Evolutionary conservation across 2,329 filamentous ascomycete species (phyloP).

Genomic region (Colletotrichum siamense): DNA sequence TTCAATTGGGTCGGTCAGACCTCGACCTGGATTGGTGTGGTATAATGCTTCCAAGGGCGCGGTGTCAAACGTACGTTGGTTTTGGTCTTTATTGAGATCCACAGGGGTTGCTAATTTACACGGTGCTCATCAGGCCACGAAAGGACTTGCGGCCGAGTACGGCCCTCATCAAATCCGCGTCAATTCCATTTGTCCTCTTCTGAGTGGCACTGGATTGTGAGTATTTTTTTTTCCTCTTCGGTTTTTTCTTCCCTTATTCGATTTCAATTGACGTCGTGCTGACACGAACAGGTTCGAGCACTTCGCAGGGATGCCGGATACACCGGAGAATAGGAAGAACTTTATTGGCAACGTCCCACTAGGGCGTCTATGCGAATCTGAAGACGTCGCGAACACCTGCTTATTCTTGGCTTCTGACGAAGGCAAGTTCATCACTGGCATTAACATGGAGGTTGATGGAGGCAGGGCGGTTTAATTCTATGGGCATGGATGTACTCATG

Average conservation of each 20-base stretch:
- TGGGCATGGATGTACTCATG: neutral
- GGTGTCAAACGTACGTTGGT: constrained; percentile 50
- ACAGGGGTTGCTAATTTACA: neutral
- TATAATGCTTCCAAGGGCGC: constrained; percentile 75
- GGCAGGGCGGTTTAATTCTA: constrained; percentile 1
- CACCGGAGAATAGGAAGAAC: constrained; percentile 61
- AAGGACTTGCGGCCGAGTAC: constrained; percentile 72
- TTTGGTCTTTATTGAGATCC: too few species aligned
- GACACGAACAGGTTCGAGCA: constrained; percentile 29
- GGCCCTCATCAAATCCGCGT: constrained; percentile 75
- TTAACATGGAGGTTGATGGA: constrained; percentile 62
- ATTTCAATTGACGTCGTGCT: neutral
- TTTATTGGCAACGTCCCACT: constrained; percentile 20
- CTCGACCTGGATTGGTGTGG: constrained; percentile 69
- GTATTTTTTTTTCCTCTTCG: neutral
- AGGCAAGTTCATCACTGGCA: constrained; percentile 73
- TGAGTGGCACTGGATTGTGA: constrained; percentile 69
- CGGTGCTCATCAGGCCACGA: constrained; percentile 44
- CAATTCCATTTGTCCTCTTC: constrained; percentile 73
- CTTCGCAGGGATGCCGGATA: constrained; percentile 68
- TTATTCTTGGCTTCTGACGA: constrained; percentile 76
- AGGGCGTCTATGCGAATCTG: constrained; percentile 45
- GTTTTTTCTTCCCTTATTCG: neutral
- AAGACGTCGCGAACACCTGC: constrained; percentile 74
- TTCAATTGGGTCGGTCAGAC: constrained; percentile 72